Base-by-base conservation (phyloP, 140 eudicot genomes). In the Senecio squalidus region DNA sequence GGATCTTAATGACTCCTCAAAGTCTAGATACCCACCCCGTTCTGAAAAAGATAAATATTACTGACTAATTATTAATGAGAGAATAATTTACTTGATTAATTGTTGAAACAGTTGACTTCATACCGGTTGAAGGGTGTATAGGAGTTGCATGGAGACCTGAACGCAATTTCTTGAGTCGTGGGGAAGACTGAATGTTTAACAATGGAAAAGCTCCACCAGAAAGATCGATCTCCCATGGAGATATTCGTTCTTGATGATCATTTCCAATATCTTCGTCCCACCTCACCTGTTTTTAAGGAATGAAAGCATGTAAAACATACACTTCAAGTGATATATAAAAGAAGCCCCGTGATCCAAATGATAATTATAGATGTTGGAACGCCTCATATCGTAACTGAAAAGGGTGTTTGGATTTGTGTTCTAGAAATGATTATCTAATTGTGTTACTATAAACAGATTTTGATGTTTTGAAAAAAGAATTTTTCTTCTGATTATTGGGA, bases 171-270 rank as follows among this genome's bases (percentile, higher is more conserved):
- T 89, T 89, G 83, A 80, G 47, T 27, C 94, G 56, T 16, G 95
- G 89, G 22, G 97, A 79, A 41, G 85, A 80, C 56, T 83, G 95
- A 56, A 82, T 76, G 75, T 69, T 82, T 70, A 76, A 67, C 52
- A 81, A 69, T 25, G 95, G 84, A 53, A 82, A 76, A 27, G 79
- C 34, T 9, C 71, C 77, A 58, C 76, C 85, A 22, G 88, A 82
- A 55, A 75, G 77, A 67, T 89, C 97, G 29, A 89, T 76, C 76
- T 89, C 97, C 97, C 97, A 89, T 22, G 95, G 92, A 44, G 95
- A 89, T 69, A 84, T 81, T 60, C 86, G 82, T 77, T 77, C 95
- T 39, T 77, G 97, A 70, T 69, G 81, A 61, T 80, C 77, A 25
- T 55, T 78, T 52, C 75, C 66, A n/a, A 66, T 62, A 63, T 89